A percentile compares a stretch with the other conserved stretches of the same genome.
These are phyloP conservation scores for Thalassiosira ordinaria DNA, from an alignment of 352 stramenopile species.

Conservation along the genomic window DNA sequence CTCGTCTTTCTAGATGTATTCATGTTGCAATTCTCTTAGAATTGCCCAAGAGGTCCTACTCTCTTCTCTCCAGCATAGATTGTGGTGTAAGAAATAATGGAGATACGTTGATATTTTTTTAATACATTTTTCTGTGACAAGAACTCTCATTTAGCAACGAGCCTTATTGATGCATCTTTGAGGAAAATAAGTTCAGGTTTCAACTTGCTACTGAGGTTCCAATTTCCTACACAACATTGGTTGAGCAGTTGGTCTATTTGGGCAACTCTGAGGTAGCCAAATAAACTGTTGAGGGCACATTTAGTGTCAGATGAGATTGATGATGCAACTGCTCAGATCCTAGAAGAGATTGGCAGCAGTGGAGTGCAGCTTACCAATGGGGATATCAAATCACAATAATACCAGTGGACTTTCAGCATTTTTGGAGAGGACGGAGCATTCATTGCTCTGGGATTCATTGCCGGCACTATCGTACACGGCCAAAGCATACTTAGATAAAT, in stretches of 20 bases:
- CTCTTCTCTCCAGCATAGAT: too few species aligned
- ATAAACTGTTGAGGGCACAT: neutral
- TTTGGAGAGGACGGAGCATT: neutral
- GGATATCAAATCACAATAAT: slow-evolving; percentile 6
- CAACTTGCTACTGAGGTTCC: neutral
- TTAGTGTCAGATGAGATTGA: neutral
- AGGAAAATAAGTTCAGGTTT: slow-evolving; percentile 1
- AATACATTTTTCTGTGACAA: neutral
- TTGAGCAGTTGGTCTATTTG: slow-evolving; percentile 25
- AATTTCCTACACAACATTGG: slow-evolving; percentile 10
- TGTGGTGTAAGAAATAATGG: neutral
- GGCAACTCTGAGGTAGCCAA: slow-evolving; percentile 5
- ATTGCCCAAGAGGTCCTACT: too few species aligned
- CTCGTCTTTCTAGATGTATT: neutral
- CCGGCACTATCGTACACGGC: slow-evolving; percentile 18
- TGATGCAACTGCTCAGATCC: neutral
- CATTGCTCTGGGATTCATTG: slow-evolving; percentile 19
- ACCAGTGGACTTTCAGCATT: slow-evolving; percentile 2
- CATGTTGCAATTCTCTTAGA: neutral
- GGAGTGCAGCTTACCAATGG: neutral
- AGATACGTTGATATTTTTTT: neutral
- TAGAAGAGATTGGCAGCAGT: slow-evolving; percentile 1
- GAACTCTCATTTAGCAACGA: too few species aligned
- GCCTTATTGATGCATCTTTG: too few species aligned
- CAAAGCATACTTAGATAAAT: neutral